Evolutionary conservation across 306 rosid genomes (phyloP).

Genomic region (Trifolium pratense): DNA sequence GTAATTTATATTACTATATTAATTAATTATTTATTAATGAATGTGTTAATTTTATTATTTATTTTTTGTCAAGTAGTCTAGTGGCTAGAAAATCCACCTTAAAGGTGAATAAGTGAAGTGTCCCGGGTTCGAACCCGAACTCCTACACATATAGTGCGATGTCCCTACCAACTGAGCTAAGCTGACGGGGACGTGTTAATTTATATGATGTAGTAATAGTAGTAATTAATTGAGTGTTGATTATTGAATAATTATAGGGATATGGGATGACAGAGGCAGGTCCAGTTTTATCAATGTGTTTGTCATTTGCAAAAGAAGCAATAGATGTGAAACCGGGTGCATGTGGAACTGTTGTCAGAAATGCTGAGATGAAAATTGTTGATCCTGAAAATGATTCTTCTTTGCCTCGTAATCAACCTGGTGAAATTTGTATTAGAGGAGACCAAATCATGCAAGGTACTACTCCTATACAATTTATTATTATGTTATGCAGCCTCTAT

Average conservation of each 20-base stretch:
- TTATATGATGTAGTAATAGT: too few relatives aligned
- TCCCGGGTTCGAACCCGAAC: too few relatives aligned
- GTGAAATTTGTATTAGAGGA: constrained; percentile 81
- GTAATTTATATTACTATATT: constrained; percentile 19
- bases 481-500: too few relatives aligned
- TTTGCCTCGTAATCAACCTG: constrained; percentile 61
- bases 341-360: constrained; percentile 77
- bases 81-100: too few relatives aligned
- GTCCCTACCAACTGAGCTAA: too few relatives aligned
- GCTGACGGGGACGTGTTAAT: too few relatives aligned
- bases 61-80: too few relatives aligned
- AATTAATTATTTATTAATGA: not conserved
- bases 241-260: constrained; percentile 48
- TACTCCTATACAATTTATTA: too few relatives aligned
- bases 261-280: constrained; percentile 90
- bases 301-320: constrained; percentile 70
- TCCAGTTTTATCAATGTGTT: constrained; percentile 62
- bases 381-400: constrained; percentile 58
- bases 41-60: too few relatives aligned
- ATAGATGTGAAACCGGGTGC: constrained; percentile 64
- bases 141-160: too few relatives aligned
- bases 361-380: constrained; percentile 70
- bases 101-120: too few relatives aligned
- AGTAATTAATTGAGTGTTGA: not conserved
- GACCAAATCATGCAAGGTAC: constrained; percentile 81